phyloP scores from a whole-genome alignment of 495 filamentous ascomycete species.

The Aspergillus taichungensis region DNA sequence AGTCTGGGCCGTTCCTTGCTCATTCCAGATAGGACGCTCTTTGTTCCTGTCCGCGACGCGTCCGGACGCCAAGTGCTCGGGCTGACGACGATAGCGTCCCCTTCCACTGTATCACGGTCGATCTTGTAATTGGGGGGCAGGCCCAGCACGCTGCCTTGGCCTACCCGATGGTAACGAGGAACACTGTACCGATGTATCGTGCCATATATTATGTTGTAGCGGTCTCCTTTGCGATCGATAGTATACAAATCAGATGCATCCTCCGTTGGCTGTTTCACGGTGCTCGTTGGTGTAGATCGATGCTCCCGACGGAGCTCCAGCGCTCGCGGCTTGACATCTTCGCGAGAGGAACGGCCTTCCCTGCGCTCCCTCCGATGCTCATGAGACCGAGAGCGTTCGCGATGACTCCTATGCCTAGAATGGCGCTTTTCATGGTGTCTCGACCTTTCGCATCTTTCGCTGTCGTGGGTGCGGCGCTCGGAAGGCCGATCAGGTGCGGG shows the following conservation, averaged over 20 bases:
- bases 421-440: conserved; percentile 18
- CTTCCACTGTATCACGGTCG: conserved; percentile 40
- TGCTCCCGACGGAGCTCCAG: conserved; percentile 2
- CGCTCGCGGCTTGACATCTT: not conserved
- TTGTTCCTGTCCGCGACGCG: conserved; percentile 14
- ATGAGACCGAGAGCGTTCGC: conserved; percentile 18
- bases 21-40: conserved; percentile 13
- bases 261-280: conserved; percentile 11
- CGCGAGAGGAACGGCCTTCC: conserved; percentile 4
- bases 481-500: conserved; percentile 15
- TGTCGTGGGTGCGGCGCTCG: conserved; percentile 13
- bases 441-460: conserved; percentile 13
- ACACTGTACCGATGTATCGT: conserved; percentile 51
- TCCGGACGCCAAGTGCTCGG: conserved; percentile 16
- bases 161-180: conserved; percentile 50
- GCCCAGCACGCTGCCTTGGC: conserved; percentile 53
- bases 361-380: conserved; percentile 14
- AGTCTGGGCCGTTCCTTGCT: conserved; percentile 10
- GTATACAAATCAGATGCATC: conserved; percentile 23
- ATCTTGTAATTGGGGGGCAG: conserved; percentile 38
- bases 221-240: conserved; percentile 55
- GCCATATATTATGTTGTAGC: conserved; percentile 51
- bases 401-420: conserved; percentile 16
- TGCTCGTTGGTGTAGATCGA: conserved; percentile 1
- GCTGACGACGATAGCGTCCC: conserved; percentile 37